Base-by-base conservation (phyloP, 2,329 filamentous ascomycete genomes). In the Cercospora brassicicola region DNA sequence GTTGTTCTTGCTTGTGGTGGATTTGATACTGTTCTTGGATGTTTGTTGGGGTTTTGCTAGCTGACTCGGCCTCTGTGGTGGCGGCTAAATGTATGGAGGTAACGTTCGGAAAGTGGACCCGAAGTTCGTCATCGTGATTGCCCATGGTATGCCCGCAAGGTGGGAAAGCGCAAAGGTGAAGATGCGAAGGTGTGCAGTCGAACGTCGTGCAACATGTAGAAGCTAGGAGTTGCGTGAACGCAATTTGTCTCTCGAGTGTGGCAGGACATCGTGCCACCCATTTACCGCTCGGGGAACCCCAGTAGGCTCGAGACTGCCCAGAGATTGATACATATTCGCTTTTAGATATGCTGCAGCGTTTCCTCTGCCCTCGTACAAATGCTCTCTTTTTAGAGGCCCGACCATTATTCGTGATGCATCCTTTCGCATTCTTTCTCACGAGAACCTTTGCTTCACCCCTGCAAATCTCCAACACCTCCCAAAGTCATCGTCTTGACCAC, bases 401-500 rank as follows among this genome's bases (percentile, higher is more conserved):
- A 18, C 42, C 15, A 48, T 51, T 10, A 11, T 51, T 51, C 18
- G 18, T 56, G 9, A 56, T 56, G 15, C 23, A 15, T 18, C 11
- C 45, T 51, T 56, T 13, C 20, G 11, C 33, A 9, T 13, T 8
- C 2, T 6, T 20, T 56, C 4, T 56, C 23, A 8, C 11, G 45
- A 20, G 23, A 51, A 51, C 9, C 20, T 13, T 11, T 4, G 18
- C 18, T 56, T 56, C 53, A 65, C 2, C 56, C 55, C 28, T 65
- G 66, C n/a, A 65, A 59, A 23, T 68, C 66, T 20, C 66, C 66
- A n/a, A 68, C 42, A 31, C 66, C 67, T 53, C 67, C 69, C 26
- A 72, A 71, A 23, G 86, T 86, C 56, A 90, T 82, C 76, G 86
- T 91, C 84, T 94, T 94, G 71, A 90, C 90, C 51, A 87, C 81